Conservation (phyloP, 2,329 filamentous ascomycete species). For the Neonectria neomacrospora region DNA sequence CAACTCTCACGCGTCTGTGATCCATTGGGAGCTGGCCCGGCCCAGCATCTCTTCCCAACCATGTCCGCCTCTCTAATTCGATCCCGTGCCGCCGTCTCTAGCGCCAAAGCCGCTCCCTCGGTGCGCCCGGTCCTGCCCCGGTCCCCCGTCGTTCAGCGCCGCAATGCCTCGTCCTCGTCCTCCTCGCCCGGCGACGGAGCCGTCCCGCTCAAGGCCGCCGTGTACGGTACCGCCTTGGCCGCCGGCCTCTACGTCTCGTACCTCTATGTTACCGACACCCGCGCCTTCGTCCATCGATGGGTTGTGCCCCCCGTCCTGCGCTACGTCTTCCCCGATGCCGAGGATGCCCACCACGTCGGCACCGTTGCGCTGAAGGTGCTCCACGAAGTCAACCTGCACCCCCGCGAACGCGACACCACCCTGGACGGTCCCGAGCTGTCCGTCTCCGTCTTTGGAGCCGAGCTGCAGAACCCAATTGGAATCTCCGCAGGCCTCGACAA, state of each 20-base stretch:
- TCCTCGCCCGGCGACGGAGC: conserved; percentile 45
- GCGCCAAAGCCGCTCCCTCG: conserved; percentile 33
- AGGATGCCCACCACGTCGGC: conserved; percentile 90
- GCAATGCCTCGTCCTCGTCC: conserved; percentile 50
- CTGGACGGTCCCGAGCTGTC: conserved; percentile 49
- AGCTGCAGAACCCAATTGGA: conserved; percentile 85
- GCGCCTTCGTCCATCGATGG: conserved; percentile 76
- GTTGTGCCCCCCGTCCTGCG: conserved; percentile 74
- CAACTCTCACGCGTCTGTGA: conserved; percentile 39
- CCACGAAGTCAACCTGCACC: conserved; percentile 79
- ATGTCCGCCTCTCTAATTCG: conserved; percentile 43
- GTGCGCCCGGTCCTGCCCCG: conserved; percentile 35
- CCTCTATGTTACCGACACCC: conserved; percentile 79
- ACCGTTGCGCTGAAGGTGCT: conserved; percentile 77
- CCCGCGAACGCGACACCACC: conserved; percentile 75
- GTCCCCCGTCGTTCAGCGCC: conserved; percentile 40
- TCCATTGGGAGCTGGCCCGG: conserved; percentile 47
- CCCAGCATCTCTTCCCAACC: conserved; percentile 41
- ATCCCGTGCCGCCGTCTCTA: conserved; percentile 38
- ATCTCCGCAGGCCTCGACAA: conserved; percentile 98
- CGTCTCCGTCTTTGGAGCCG: conserved; percentile 76
- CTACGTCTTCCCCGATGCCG: conserved; percentile 76
- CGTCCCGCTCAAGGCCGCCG: conserved; percentile 48
- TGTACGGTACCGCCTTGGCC: conserved; percentile 56
- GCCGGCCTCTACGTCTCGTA: conserved; percentile 62